Base-by-base conservation (phyloP, 1,139 yeast species). In the Barnettozyma hawaiiensis region DNA sequence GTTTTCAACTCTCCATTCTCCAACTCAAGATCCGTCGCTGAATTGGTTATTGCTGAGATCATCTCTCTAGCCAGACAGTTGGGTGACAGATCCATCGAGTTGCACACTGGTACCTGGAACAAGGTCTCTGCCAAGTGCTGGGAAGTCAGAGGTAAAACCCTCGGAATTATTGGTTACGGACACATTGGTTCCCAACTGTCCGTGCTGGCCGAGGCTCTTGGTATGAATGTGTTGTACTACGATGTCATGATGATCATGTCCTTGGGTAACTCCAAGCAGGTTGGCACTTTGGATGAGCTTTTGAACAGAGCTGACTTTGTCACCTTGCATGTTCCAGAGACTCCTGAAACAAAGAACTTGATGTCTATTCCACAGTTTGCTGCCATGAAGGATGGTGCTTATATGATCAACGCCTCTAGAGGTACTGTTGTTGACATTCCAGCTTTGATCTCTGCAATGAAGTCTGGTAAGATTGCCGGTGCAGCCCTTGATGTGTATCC, bases 1-100 rank as follows among this genome's bases (percentile, higher is more conserved):
- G 98, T 92, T 26, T 92, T 92, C 81, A 92, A 92, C 75, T 92
- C 98, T 29, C 99, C 99, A 45, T 92, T 94, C 71, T 89, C 97
- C 53, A 92, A 92, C 73, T 92, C 98, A 27, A 83, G 99, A 70
- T 89, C 97, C 5, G 99, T 92, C 39, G 99, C 99, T 47, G 99
- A 92, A 70, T 76, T 94, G 58, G 96, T 94, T 46, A 89, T 92
- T 67, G 96, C 95, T 53, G 97, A 92, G 70, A 81, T 92, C 60
- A 87, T 92, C 62, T 73, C 95, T 40, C 75, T 92, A 59, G 96
- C 98, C 27, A 85, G 99, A 72, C 98, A 92, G 71, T 71, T 92
- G 52, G 96, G 97, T 59, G 98, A 92, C 66, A 82, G 99, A 69
- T 86, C 96, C 35, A 84, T 85, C 54, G 99, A 92, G 71, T 66